Base-by-base conservation (phyloP, 768 basidiomycete genomes). In the Boletus rufocinnamomeus region DNA sequence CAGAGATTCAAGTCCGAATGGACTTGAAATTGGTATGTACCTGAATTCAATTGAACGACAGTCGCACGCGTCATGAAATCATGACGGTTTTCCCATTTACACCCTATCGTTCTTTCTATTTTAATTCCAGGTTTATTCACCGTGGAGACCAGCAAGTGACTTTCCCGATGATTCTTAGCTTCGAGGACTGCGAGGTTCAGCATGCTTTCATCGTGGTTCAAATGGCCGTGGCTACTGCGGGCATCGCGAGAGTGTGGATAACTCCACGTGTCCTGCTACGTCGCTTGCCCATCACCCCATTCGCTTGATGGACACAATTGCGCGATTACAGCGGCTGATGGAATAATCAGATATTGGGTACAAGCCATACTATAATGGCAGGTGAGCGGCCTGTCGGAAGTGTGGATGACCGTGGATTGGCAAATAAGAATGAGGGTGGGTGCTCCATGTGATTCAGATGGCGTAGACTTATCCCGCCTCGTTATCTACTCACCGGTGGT, bases 281-380 rank as follows among this genome's bases (percentile, higher is more conserved):
- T 4, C 41, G 19, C 32, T 28, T 6, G 9, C 28, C 35, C 46
- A 43, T 57, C 13, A 46, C 44, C 8, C 41, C 34, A 30, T 21
- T 50, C 16, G 32, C 38, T 11, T 16, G 35, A 37, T 34, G 17
- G 27, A 6, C 13, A 17, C 2, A 21, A 19, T 44, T 40, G 17
- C 41, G 56, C 56, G 49, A 55, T 41, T 44, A 16, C 28, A 40
- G 27, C 63, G 59, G 59, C 44, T 10, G 32, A 51, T 21, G 27
- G 35, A 4, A 28, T 46, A 21, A 14, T 37, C 38, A 35, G 8
- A 35, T 8, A 4, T 50, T n/a, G 61, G 16, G 6, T 37, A 2
- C 35, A 2, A 16, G 35, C 16, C 6, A 37, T 37, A 16, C 37
- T 14, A 3, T 17, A 17, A 37, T 37, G 37, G 54, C 45, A 44